Conservation (phyloP, 305 asterid genomes). For the Fraxinus xanthoxyloides region DNA sequence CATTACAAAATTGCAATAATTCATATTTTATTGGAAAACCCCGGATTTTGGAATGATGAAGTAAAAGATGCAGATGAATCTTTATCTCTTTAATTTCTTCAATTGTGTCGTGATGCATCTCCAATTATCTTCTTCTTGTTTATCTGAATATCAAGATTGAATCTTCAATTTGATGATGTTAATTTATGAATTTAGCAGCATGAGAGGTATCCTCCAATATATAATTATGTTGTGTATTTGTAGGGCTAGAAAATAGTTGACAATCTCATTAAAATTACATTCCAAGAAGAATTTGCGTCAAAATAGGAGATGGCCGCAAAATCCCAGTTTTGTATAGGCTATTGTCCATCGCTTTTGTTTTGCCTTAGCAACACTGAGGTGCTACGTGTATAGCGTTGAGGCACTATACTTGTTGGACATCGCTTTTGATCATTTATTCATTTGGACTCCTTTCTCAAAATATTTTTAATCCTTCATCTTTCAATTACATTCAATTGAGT, state of each 20-base stretch:
- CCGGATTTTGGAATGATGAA: too few species aligned
- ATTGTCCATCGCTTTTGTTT: not conserved
- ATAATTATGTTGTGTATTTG: not conserved
- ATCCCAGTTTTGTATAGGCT: not conserved
- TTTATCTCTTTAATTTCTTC: too few species aligned
- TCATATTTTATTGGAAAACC: too few species aligned
- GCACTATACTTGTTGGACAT: not conserved
- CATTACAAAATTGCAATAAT: too few species aligned
- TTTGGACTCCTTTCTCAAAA: not conserved
- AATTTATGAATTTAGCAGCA: not conserved
- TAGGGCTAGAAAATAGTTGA: not conserved
- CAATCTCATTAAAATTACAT: not conserved
- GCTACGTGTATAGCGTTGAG: not conserved
- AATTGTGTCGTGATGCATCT: not conserved
- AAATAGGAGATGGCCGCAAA: not conserved
- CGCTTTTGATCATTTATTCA: not conserved
- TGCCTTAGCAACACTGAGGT: not conserved
- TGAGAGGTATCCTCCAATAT: not conserved
- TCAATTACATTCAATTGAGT: not conserved
- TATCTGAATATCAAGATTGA: not conserved
- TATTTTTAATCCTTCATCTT: not conserved
- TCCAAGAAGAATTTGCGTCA: not conserved
- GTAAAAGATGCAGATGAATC: too few species aligned
- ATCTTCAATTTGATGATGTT: not conserved
- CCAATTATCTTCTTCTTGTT: not conserved